Evolutionary conservation across 352 stramenopile genomes (phyloP), one percentile per base, ranked within the genome.

Genomic region (Halophytophthora batemanensis): DNA sequence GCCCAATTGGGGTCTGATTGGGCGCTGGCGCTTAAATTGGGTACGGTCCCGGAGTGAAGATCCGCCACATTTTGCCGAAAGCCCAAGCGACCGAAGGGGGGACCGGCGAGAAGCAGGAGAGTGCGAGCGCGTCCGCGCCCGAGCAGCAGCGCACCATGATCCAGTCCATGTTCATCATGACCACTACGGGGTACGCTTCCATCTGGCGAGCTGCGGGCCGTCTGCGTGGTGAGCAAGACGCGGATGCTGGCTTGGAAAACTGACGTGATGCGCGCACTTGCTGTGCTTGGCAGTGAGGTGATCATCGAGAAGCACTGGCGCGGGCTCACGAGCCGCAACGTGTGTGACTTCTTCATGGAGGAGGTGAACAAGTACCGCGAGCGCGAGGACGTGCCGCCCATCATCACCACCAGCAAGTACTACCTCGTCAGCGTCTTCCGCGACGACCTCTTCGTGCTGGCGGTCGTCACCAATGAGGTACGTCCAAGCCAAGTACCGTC

Each of bases 301-400:
- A 88, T 99, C 56, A 98, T 99, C 63, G 97, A 99, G 74, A 98
- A 98, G 63, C 97, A 99, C 70, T 99, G 97, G 87, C 92, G 96
- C 22, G 94, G 89, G 3, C 80, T 97, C 43, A 98, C 94, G 25
- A 95, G 78, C 51, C 90, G 97, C 51, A 96, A 90, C 53, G 86
- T 98, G 45, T 98, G 96, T 71, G 96, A 99, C 53, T 97, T 97
- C 63, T 99, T 99, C 77, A 98, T 98, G 95, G 90, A 98, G 51
- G 85, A 97, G 56, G 95, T 96, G 61, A 98, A 89, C 80, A 98
- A 93, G 66, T 93, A 93, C 64, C 77, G 80, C 23, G 76, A 90
- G 55, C 80, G 82, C 8, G 81, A 91, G 56, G 86, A 96, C 59
- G 83, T 96, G 22, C 82, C 86, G 23, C 88, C 88, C n/a, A 83